Evolutionary conservation across 78 protist species (phyloP).

Genomic region (Tieghemostelium lacteum): DNA sequence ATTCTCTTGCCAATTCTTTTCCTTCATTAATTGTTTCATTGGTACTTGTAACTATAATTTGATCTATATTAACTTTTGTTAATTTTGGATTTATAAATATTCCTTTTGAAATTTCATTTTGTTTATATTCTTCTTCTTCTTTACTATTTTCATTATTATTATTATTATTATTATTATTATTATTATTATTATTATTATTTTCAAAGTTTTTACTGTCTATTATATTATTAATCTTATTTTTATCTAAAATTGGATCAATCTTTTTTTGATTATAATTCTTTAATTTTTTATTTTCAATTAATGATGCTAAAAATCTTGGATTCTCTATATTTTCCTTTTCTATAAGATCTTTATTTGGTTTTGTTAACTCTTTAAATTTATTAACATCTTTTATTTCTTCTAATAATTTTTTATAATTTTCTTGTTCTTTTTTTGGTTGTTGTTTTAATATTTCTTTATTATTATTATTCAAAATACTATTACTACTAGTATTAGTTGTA

Average conservation of each 20-base stretch:
- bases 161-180: neutral
- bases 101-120: constrained; percentile 46
- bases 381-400: neutral
- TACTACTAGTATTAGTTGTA: too few relatives aligned
- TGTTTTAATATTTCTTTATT: too few relatives aligned
- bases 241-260: neutral
- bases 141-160: neutral
- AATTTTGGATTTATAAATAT: constrained; percentile 26
- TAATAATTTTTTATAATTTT: too few relatives aligned
- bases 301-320: neutral
- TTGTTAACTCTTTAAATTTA: too few relatives aligned
- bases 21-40: neutral
- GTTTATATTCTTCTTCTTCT: neutral
- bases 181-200: neutral
- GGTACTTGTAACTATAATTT: neutral
- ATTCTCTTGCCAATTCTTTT: neutral
- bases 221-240: neutral
- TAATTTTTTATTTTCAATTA: neutral
- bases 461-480: too few relatives aligned
- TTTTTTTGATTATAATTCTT: neutral
- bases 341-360: neutral
- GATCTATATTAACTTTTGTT: neutral
- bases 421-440: neutral
- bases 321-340: neutral
- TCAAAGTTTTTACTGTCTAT: neutral